Conservation (phyloP, 352 stramenopile species). For the Pythium brachiatum region DNA sequence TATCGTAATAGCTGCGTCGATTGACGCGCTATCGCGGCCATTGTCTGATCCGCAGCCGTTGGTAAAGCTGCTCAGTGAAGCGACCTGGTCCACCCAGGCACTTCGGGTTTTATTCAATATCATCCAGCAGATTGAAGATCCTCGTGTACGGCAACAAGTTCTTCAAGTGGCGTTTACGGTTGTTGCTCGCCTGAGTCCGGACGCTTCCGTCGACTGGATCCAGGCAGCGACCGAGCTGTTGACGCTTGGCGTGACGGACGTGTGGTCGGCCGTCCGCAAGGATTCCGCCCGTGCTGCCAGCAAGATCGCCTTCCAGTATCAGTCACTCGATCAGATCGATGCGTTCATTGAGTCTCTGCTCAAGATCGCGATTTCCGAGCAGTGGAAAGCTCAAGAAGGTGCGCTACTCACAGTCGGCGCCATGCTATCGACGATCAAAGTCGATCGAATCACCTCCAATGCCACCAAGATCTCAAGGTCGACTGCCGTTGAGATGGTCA, state of each 20-base stretch:
- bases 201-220: not conserved
- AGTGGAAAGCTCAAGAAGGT: slow-evolving; percentile 49
- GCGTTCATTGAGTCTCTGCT: slow-evolving; percentile 43
- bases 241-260: slow-evolving; percentile 49
- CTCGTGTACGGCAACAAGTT: slow-evolving; percentile 36
- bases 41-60: not conserved
- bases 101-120: slow-evolving; percentile 13
- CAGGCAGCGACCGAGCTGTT: slow-evolving; percentile 26
- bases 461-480: not conserved
- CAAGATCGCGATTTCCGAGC: slow-evolving; percentile 26
- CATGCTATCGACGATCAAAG: slow-evolving; percentile 35
- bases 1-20: not conserved
- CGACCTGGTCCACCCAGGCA: not conserved
- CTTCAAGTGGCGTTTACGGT: slow-evolving; percentile 36
- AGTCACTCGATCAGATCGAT: slow-evolving; percentile 34
- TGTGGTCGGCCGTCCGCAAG: slow-evolving; percentile 73
- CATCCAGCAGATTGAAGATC: slow-evolving; percentile 34
- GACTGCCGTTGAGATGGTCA: slow-evolving; percentile 6
- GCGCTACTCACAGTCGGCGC: slow-evolving; percentile 38
- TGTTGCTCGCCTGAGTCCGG: not conserved
- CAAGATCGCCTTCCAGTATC: slow-evolving; percentile 29
- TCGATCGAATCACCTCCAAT: not conserved
- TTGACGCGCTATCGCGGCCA: slow-evolving; percentile 1
- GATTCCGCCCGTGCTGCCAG: slow-evolving; percentile 30
- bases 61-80: not conserved